phyloP scores from a whole-genome alignment of 805 yeast genomes.

The Wickerhamiella parazyma region DNA sequence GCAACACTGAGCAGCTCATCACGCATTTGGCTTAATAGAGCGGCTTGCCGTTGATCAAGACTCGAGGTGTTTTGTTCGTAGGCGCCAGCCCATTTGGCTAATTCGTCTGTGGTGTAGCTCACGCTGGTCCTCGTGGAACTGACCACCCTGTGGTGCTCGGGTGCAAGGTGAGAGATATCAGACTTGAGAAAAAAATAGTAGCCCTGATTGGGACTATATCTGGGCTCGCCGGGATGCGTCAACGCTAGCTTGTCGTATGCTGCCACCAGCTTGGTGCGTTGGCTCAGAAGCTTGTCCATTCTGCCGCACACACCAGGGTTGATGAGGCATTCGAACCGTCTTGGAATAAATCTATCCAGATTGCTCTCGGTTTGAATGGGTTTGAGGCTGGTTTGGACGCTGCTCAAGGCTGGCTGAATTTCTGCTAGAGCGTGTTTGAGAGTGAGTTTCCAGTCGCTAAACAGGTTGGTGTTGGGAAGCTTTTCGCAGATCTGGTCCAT shows the following conservation, averaged over 20 bases:
- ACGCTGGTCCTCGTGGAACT: not conserved
- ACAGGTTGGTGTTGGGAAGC: not conserved
- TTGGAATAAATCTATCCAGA: not conserved
- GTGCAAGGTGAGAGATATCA: not conserved
- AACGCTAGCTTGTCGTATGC: not conserved
- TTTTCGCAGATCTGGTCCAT: not conserved
- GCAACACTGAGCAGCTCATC: conserved; percentile 33
- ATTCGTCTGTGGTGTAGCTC: conserved; percentile 11
- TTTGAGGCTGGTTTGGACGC: not conserved
- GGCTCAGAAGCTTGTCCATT: not conserved
- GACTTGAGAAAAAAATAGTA: conserved; percentile 2
- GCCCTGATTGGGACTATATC: not conserved
- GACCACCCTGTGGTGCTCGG: not conserved
- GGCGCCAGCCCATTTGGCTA: conserved; percentile 32
- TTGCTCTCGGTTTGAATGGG: not conserved
- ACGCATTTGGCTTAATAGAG: conserved; percentile 38
- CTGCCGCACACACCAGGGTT: not conserved
- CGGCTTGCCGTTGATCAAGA: conserved; percentile 43
- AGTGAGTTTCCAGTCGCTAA: not conserved
- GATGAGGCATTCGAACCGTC: not conserved
- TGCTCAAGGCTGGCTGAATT: not conserved
- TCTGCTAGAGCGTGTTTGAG: not conserved
- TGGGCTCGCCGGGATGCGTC: not conserved
- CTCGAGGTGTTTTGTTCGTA: conserved; percentile 34
- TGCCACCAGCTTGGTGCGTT: not conserved